phyloP scores from a whole-genome alignment of 2,329 filamentous ascomycete genomes.

The Botrytis fragariae region DNA sequence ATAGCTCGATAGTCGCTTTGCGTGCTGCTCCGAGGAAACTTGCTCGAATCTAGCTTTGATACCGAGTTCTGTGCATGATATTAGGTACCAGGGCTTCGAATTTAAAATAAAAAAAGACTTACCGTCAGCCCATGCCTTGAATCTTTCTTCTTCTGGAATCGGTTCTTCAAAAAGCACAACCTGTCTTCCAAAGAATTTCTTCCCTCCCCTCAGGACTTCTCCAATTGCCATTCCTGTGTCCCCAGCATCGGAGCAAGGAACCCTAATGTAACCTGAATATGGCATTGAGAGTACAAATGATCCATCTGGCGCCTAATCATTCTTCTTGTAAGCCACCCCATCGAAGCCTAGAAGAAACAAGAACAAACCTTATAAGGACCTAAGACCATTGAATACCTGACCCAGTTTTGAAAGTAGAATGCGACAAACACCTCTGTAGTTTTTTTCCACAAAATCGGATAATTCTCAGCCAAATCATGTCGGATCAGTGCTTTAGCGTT shows the following conservation, averaged over 20 bases:
- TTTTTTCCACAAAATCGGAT: slow-evolving; percentile 7
- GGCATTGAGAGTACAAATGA: not conserved
- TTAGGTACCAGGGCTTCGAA: not conserved
- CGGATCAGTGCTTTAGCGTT: slow-evolving; percentile 8
- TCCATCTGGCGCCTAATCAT: not conserved
- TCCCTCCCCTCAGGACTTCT: not conserved
- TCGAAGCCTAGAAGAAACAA: not conserved
- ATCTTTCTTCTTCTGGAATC: not conserved
- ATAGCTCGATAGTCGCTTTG: not conserved
- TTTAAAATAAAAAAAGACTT: not conserved
- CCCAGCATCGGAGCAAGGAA: slow-evolving; percentile 3
- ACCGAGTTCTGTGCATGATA: not conserved
- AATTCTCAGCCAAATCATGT: slow-evolving; percentile 13
- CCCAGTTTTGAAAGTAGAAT: slow-evolving; percentile 13
- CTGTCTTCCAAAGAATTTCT: not conserved
- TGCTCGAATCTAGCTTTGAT: not conserved
- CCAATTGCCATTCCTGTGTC: slow-evolving; percentile 7
- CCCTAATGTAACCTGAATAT: not conserved
- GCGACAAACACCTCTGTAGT: slow-evolving; percentile 1
- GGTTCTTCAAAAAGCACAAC: not conserved
- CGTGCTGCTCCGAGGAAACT: not conserved
- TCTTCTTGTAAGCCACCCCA: not conserved
- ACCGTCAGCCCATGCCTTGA: not conserved
- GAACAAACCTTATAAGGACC: not conserved
- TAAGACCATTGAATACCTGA: slow-evolving; percentile 11